These are phyloP conservation scores for Nicotiana knightiana DNA, from an alignment of 257 asterid species.

Conservation along the genomic window DNA sequence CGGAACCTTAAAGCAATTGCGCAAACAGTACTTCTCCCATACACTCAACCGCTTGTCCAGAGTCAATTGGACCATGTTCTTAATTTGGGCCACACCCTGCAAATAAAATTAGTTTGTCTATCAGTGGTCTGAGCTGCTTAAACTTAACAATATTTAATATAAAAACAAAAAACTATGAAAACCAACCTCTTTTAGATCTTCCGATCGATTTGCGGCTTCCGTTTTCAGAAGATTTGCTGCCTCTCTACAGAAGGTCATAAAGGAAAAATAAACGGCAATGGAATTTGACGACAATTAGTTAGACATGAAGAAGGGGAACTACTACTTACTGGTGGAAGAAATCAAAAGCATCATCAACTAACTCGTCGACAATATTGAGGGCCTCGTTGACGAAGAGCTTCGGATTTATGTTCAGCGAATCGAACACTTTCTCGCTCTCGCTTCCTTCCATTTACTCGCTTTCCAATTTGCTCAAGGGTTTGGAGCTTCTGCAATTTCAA, in stretches of 20 bases:
- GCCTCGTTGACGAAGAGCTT: conserved; percentile 9
- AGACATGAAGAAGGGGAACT: neutral
- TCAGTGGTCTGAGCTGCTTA: conserved; percentile 10
- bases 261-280: neutral
- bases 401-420: conserved; percentile 48
- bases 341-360: conserved; percentile 1
- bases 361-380: conserved; percentile 2
- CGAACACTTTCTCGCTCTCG: conserved; percentile 54
- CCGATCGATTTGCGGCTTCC: conserved; percentile 23
- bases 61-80: conserved; percentile 18
- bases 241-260: conserved; percentile 16
- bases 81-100: conserved; percentile 25
- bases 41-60: conserved; percentile 25
- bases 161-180: neutral
- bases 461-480: neutral
- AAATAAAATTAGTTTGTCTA: neutral
- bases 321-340: conserved; percentile 10
- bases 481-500: neutral
- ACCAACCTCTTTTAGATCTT: conserved; percentile 27
- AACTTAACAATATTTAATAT: neutral
- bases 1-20: conserved; percentile 31
- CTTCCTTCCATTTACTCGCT: conserved; percentile 43
- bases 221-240: conserved; percentile 20
- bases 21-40: conserved; percentile 40
- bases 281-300: neutral